Evolutionary conservation across 768 basidiomycete species (phyloP).

Genomic region (Austroboletus eburneus): DNA sequence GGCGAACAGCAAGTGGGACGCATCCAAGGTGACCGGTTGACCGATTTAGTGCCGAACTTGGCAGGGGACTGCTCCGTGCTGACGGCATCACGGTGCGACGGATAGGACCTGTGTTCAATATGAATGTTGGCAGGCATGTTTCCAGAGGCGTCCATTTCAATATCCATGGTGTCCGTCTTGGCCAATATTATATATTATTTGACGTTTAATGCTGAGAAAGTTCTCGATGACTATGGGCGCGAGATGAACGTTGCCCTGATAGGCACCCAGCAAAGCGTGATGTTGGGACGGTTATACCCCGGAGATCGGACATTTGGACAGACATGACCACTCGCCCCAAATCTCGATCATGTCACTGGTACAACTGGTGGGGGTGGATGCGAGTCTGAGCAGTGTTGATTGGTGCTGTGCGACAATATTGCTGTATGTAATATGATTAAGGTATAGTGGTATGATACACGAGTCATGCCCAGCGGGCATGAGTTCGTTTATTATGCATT

Average conservation of each 20-base stretch:
- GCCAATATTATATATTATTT: too few relatives aligned
- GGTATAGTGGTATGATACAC: too few relatives aligned
- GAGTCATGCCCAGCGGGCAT: too few relatives aligned
- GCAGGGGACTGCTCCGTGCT: too few relatives aligned
- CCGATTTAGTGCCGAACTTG: not conserved
- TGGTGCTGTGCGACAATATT: not conserved
- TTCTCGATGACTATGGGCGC: conserved; percentile 28
- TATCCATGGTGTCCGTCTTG: conserved; percentile 25
- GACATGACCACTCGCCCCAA: conserved; percentile 15
- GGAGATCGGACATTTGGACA: not conserved
- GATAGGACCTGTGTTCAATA: conserved; percentile 24
- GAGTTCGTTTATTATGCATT: not conserved
- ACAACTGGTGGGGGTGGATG: conserved; percentile 11
- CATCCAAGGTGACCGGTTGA: not conserved
- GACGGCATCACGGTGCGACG: too few relatives aligned
- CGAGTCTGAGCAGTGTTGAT: not conserved
- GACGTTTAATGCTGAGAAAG: conserved; percentile 29
- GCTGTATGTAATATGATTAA: too few relatives aligned
- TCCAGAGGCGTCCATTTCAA: conserved; percentile 24
- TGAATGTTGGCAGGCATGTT: conserved; percentile 26
- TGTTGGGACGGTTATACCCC: conserved; percentile 14
- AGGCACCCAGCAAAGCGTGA: conserved; percentile 23
- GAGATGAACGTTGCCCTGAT: conserved; percentile 27
- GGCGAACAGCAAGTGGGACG: conserved; percentile 18
- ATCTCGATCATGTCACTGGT: conserved; percentile 18